Conservation (phyloP, 495 filamentous ascomycete species). For the Xylaria palmicola region DNA sequence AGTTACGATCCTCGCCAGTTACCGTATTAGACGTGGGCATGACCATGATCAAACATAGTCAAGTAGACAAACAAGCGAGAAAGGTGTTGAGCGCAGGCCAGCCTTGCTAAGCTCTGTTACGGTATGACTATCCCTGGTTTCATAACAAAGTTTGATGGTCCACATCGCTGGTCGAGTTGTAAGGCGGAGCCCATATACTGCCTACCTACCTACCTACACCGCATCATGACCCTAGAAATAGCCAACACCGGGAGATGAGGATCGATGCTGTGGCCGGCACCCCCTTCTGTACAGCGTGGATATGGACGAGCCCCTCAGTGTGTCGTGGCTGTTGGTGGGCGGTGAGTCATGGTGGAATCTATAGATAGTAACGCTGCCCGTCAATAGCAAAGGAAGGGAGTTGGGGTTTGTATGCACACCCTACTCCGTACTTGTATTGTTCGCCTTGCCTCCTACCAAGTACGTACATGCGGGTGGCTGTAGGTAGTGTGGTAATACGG, state of each 20-base stretch:
- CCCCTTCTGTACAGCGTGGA: background rate
- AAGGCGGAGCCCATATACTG: background rate
- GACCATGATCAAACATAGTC: no score
- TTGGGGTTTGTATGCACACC: no score
- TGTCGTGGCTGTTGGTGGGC: background rate
- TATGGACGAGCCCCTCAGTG: background rate
- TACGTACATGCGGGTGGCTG: no score
- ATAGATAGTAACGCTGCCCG: background rate
- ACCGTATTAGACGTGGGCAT: no score
- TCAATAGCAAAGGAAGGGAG: background rate
- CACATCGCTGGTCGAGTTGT: background rate
- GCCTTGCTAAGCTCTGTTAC: background rate
- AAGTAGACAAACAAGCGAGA: no score
- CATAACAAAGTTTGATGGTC: background rate
- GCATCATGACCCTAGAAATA: background rate
- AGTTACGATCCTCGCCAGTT: background rate
- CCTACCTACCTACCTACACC: background rate
- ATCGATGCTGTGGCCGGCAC: background rate
- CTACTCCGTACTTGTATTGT: no score
- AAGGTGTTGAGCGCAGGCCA: no score
- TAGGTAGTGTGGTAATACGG: background rate
- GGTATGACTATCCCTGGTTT: background rate
- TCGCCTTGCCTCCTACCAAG: background rate
- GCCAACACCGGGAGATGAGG: background rate
- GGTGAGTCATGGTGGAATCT: conserved; percentile 1